These are phyloP conservation scores for Paramecium tetraurelia DNA, from an alignment of 73 alveolate species.

Conservation along the genomic window DNA sequence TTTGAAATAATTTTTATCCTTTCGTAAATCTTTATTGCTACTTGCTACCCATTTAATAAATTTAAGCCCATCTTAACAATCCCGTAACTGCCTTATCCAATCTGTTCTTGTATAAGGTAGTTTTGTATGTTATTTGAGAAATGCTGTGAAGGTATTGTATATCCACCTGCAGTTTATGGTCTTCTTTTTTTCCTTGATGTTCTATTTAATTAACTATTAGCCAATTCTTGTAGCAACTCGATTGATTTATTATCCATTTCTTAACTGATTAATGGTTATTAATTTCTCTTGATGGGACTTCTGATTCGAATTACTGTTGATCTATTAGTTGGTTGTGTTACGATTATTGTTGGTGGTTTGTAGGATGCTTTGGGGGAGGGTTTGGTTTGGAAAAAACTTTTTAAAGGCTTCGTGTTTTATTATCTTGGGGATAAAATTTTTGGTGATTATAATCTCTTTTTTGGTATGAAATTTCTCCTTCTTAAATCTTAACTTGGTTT, in stretches of 20 bases:
- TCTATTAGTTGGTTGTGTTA: background rate
- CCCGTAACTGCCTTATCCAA: constrained; percentile 67
- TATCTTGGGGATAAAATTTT: background rate
- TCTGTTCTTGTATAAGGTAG: constrained; percentile 33
- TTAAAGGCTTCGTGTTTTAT: background rate
- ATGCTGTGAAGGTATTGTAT: background rate
- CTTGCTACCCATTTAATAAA: constrained; percentile 21
- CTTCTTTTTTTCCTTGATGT: background rate
- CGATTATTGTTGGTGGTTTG: background rate
- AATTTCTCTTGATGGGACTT: background rate
- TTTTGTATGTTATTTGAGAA: background rate
- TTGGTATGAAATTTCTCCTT: background rate
- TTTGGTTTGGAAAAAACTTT: background rate
- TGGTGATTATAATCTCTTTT: constrained; percentile 17
- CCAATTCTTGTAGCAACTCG: background rate
- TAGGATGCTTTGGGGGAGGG: background rate
- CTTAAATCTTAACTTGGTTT: background rate
- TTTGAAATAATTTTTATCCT: constrained; percentile 79
- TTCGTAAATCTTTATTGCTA: constrained; percentile 82
- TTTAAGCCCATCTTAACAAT: constrained; percentile 60
- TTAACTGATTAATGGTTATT: background rate
- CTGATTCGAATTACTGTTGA: background rate
- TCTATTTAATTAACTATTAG: background rate
- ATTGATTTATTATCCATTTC: constrained; percentile 35
- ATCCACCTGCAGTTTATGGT: background rate